Evolutionary conservation across 192 early-diverging fungal species (phyloP).

Genomic region (Jimgerdemannia lactiflua): DNA sequence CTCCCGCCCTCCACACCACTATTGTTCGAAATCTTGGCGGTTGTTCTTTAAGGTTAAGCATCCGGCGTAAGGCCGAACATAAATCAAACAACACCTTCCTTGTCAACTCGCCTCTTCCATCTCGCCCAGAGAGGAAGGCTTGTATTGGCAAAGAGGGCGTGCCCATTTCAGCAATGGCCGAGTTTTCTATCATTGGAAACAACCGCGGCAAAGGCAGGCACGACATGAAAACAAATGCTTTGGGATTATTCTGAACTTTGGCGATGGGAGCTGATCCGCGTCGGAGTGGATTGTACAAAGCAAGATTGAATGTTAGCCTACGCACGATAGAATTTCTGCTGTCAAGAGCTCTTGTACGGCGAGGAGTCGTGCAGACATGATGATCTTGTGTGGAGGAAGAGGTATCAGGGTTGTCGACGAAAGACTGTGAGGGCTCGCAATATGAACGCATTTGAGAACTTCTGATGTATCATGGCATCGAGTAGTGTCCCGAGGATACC

Average conservation of each 20-base stretch:
- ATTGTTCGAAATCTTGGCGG: constrained; percentile 34
- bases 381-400: neutral
- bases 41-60: constrained; percentile 16
- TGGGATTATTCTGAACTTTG: constrained; percentile 24
- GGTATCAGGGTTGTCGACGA: too few relatives aligned
- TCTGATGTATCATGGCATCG: too few relatives aligned
- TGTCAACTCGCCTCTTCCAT: neutral
- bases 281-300: neutral
- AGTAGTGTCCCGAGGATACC: too few relatives aligned
- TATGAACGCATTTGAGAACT: neutral
- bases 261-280: neutral
- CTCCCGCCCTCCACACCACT: neutral
- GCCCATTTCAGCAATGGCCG: constrained; percentile 2
- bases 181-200: neutral
- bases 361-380: neutral
- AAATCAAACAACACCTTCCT: constrained; percentile 11
- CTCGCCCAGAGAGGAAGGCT: neutral
- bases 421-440: neutral
- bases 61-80: constrained; percentile 38
- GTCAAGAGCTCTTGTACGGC: neutral
- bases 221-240: constrained; percentile 5
- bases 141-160: constrained; percentile 16
- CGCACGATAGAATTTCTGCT: neutral
- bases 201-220: constrained; percentile 28
- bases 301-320: neutral